Percentiles rank a stretch among this genome's conserved stretches.
Conservation (phyloP, 129 eudicot genomes). For the Daucus carota region DH1_v3.0 NC_030381.2:7063001-7063500, state of each 20-base stretch:
- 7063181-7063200: background rate
- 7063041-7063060: background rate
- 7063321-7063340: background rate
- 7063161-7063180: background rate
- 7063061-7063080: background rate
- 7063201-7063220: background rate
- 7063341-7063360: conserved; percentile 71
- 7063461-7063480: no score
- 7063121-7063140: background rate
- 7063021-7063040: background rate
- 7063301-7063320: background rate
- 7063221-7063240: background rate
- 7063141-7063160: background rate
- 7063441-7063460: no score
- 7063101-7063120: background rate
- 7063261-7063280: background rate
- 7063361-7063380: no score
- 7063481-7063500: no score
- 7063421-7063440: no score
- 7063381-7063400: no score
- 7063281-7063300: background rate
- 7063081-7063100: background rate
- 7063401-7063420: no score
- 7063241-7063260: background rate
- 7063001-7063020: background rate